Percentiles rank a stretch among this genome's conserved stretches.
Conservation (phyloP, 345 rosid species). For the Rhizophora mangle region DNA sequence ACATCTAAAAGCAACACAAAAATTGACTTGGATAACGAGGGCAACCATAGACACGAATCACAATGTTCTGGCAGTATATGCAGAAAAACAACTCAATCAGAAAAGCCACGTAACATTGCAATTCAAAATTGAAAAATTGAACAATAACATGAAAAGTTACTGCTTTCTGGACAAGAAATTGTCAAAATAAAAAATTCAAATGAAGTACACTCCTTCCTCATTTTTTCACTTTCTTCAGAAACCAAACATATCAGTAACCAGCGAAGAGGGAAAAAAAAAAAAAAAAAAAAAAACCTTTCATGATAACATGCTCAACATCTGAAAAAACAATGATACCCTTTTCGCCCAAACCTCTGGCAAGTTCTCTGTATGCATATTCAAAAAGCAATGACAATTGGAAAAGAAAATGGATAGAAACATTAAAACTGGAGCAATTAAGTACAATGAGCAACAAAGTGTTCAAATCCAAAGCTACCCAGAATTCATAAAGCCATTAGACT, state of each 20-base stretch:
- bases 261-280: slow-evolving; percentile 4
- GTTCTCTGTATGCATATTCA: slow-evolving; percentile 51
- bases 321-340: slow-evolving; percentile 56
- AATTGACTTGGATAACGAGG: background rate
- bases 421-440: background rate
- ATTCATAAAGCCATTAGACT: background rate
- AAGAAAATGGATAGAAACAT: background rate
- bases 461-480: background rate
- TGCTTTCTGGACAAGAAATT: background rate
- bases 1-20: background rate
- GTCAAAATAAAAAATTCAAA: background rate
- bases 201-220: background rate
- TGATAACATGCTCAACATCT: slow-evolving; percentile 79
- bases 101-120: background rate
- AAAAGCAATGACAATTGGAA: background rate
- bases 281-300: too few species aligned
- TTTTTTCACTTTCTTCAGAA: background rate
- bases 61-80: background rate
- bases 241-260: background rate
- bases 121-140: too few species aligned
- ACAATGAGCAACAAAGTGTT: too few species aligned
- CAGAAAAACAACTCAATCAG: background rate
- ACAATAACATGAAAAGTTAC: background rate
- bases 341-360: slow-evolving; percentile 74
- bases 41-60: background rate